phyloP scores from a whole-genome alignment of 2,329 filamentous ascomycete genomes.

The Cladorrhinum sp. region DNA sequence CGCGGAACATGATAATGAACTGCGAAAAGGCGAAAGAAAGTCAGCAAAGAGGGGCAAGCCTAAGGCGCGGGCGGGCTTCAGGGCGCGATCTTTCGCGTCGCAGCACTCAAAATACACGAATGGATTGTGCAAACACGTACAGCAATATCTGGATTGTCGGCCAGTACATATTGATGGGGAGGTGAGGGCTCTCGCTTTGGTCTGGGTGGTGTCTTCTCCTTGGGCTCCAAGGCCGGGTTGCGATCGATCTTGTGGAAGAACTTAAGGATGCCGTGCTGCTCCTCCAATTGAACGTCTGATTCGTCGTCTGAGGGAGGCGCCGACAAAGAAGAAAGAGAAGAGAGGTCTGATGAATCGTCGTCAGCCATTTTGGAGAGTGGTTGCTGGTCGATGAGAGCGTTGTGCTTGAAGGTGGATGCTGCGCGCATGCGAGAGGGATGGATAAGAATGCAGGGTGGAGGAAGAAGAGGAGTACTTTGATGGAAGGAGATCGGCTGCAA shows the following conservation, averaged over 20 bases:
- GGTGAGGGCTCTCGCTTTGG: conserved; percentile 83
- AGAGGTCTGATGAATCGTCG: conserved; percentile 63
- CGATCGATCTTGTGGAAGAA: conserved; percentile 62
- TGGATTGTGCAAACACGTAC: conserved; percentile 58
- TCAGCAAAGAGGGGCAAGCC: conserved; percentile 32
- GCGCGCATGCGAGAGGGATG: conserved; percentile 27
- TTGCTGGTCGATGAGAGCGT: conserved; percentile 21
- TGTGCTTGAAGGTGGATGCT: conserved; percentile 25
- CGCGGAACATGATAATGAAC: conserved; percentile 98
- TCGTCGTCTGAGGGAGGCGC: conserved; percentile 52
- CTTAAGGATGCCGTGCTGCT: conserved; percentile 61
- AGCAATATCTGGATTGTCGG: conserved; percentile 88
- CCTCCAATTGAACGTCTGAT: conserved; percentile 47
- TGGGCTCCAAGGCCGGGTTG: conserved; percentile 43
- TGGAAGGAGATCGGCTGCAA: conserved; percentile 27
- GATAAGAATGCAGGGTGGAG: conserved; percentile 26
- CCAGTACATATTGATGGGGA: conserved; percentile 83
- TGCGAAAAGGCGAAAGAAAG: conserved; percentile 40
- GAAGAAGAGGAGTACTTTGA: conserved; percentile 27
- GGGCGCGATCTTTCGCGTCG: conserved; percentile 54
- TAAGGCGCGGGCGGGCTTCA: background rate
- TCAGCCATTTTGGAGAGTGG: conserved; percentile 48
- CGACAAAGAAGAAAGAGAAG: conserved; percentile 45
- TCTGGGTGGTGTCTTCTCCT: conserved; percentile 62
- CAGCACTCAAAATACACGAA: conserved; percentile 38